Conservation (phyloP, 345 rosid genomes). For the Ailanthus altissimus region DNA sequence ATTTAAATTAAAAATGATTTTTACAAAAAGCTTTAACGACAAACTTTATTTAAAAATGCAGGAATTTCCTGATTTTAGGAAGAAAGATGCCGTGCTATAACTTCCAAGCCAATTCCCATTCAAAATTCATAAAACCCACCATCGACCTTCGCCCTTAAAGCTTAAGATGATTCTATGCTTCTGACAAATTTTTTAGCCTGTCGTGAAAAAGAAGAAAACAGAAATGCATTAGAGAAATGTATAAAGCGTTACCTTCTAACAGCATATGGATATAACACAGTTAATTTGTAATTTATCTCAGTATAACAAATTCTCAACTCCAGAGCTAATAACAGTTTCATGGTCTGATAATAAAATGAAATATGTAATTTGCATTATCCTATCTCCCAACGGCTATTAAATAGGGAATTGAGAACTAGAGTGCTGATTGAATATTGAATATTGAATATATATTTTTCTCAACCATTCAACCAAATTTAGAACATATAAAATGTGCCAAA, state of each 20-base stretch:
- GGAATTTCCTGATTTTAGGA: too few species aligned
- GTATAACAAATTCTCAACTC: not conserved
- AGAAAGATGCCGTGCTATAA: too few species aligned
- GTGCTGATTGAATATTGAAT: not conserved
- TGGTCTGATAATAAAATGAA: not conserved
- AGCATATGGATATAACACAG: too few species aligned
- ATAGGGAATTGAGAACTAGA: not conserved
- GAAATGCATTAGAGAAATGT: not conserved
- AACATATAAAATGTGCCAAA: not conserved
- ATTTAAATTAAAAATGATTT: too few species aligned
- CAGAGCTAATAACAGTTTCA: not conserved
- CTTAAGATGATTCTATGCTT: constrained; percentile 52
- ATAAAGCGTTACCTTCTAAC: not conserved
- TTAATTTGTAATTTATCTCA: not conserved
- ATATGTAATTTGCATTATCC: not conserved
- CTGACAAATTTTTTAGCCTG: constrained; percentile 69
- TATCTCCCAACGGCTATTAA: not conserved
- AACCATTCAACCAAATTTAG: not conserved
- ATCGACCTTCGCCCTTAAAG: not conserved
- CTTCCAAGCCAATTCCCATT: constrained; percentile 18
- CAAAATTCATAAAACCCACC: constrained; percentile 14
- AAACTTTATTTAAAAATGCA: too few species aligned
- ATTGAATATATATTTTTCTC: not conserved
- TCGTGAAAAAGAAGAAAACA: constrained; percentile 2
- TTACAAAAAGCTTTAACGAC: too few species aligned